Evolutionary conservation across 2,329 filamentous ascomycete genomes (phyloP).

Genomic region (Venturia pyrina): DNA sequence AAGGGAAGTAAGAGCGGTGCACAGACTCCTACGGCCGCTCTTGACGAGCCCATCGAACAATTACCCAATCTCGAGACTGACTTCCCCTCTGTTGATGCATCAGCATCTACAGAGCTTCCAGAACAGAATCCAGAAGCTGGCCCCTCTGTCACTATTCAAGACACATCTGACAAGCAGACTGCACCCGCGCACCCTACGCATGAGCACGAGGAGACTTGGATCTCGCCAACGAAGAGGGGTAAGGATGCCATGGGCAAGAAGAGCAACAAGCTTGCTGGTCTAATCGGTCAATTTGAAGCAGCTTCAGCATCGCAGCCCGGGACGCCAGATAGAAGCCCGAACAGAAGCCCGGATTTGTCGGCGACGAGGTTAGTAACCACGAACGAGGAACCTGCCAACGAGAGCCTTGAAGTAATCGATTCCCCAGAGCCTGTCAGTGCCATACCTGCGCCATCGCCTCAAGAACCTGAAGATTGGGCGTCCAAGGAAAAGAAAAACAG

Average conservation of each 20-base stretch:
- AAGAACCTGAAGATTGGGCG: neutral
- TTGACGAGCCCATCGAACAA: neutral
- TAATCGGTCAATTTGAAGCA: neutral
- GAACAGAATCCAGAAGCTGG: neutral
- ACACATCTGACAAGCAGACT: neutral
- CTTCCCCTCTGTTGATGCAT: neutral
- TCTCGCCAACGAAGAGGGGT: neutral
- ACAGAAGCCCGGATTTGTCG: constrained; percentile 1
- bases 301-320: neutral
- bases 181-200: constrained; percentile 14
- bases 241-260: neutral
- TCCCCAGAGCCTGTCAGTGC: constrained; percentile 5
- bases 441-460: neutral
- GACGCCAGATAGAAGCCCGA: neutral
- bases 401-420: constrained; percentile 3
- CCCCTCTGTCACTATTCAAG: neutral
- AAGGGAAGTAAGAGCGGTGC: constrained; percentile 6
- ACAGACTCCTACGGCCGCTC: neutral
- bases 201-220: neutral
- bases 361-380: constrained; percentile 6
- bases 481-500: constrained; percentile 8
- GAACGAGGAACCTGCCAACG: neutral
- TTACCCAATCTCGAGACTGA: neutral
- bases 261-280: neutral
- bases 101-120: neutral